Base-by-base conservation (phyloP, 108 stramenopile genomes). In the Skeletonema costatum region DNA sequence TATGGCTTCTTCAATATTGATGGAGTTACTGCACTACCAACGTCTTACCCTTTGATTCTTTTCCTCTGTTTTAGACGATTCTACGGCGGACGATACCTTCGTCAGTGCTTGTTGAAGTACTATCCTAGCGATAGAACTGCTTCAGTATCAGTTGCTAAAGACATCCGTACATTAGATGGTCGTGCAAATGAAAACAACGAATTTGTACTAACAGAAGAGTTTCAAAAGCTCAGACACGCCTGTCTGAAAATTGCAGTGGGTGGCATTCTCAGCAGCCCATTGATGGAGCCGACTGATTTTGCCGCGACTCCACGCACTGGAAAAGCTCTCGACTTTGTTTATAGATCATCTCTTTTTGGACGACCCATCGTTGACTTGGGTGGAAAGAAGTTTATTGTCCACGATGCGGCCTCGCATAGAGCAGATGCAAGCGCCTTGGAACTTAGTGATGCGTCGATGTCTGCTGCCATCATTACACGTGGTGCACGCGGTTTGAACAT, bases 91-190 rank as follows among this genome's bases (percentile, higher is more conserved):
- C 69, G 89, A 42, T 92, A 84, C 66, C 78, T 91, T 29, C 75
- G 91, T 35, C 84, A 86, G 31, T 95, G 94, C 71, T 85, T 92
- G n/a, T 71, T 95, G 29, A 88, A 85, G 59, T 95, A 92, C 65
- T 93, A 89, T 68, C 94, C 94, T 3, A 90, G 75, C 66, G 90
- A 93, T 75, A 77, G 88, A 53, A 93, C 90, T 10, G 94, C 94
- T 35, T 70, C 87, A 4, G 86, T 92, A 16, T 72, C 76, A 32
- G 62, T 89, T 68, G 70, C 70, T 4, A 69, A 50, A 21, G 79
- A 85, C 53, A 78, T 87, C 42, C 83, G 87, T 53, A 69, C 75
- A 11, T 32, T 95, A 38, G 94, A 93, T 66, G 51, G 83, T 5
- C 60, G 81, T 19, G 11, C 38, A 53, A 46, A 53, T n/a, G 73